Evolutionary conservation across 1,284 basidiomycete species (phyloP), one percentile per base, ranked within the genome.

Genomic region (Phlebopus sp.): DNA sequence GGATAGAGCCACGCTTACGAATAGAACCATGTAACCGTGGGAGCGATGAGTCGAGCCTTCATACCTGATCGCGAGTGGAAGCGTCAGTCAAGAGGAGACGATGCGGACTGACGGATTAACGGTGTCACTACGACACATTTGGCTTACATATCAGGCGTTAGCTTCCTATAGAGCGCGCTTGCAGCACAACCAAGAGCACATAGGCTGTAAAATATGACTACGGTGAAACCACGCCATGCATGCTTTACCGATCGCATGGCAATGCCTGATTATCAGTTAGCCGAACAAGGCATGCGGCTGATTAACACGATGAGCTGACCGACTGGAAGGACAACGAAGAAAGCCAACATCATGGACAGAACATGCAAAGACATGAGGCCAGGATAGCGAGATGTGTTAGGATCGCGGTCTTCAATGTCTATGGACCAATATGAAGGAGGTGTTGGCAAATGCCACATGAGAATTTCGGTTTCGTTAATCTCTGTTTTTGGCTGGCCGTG

Each of bases 391-490:
- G 69, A 56, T 37, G 73, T 66, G 13, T 67, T 64, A 10, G 70
- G 64, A 47, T 74, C 73, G 3, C 64, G 67, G 46, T 79, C 74
- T 35, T 84, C 81, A 56, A 81, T 77, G 62, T 91, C 89, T 55
- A 86, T 78, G 6, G 84, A 81, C 67, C 81, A 90, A 63, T 91
- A 92, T 3, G 89, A 90, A 0, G 83, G 79, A 0, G 86, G 85
- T 0, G 84, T 88, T 0, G 82, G 81, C 2, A 69, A 63, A 62
- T 91, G 89, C 50, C 71, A 68, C 55, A 79, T 62, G 17, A 79
- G 72, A 37, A 90, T 69, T 43, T 83, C 79, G 0, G 86, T 85
- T 62, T 92, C 90, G 62, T 92, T 89, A 40, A 92, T 71, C 53
- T 78, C 71, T 14, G 73, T 51, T 17, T 81, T 57, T n/a, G 85